A percentile compares a stretch with the other conserved stretches of the same genome.
phyloP scores from a whole-genome alignment of 139 green algal genomes.

The Picochlorum sp. region DNA sequence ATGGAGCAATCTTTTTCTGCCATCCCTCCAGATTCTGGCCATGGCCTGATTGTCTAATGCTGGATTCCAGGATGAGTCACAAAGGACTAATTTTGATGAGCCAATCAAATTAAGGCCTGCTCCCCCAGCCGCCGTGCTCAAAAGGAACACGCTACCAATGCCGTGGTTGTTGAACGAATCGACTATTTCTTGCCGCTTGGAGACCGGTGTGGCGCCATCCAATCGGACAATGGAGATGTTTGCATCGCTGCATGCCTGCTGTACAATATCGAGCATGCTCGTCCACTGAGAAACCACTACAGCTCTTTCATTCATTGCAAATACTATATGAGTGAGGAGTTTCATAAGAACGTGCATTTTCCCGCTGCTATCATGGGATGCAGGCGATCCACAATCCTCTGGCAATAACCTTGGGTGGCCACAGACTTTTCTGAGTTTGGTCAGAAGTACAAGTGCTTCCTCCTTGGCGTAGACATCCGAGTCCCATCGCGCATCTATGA shows the following conservation, averaged over 20 bases:
- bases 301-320: conserved; percentile 22
- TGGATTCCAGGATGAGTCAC: conserved; percentile 67
- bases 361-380: conserved; percentile 6
- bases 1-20: conserved; percentile 68
- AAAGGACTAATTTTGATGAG: conserved; percentile 59
- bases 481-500: conserved; percentile 33
- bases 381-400: not conserved
- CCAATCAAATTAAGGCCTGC: conserved; percentile 84
- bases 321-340: conserved; percentile 40
- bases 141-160: conserved; percentile 63
- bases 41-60: conserved; percentile 62
- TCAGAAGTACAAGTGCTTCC: conserved; percentile 46
- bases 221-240: conserved; percentile 48
- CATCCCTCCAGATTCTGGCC: conserved; percentile 75
- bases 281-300: conserved; percentile 70
- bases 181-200: conserved; percentile 59
- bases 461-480: conserved; percentile 22
- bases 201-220: conserved; percentile 54
- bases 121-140: conserved; percentile 75
- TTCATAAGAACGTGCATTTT: conserved; percentile 54
- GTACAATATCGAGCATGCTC: conserved; percentile 54
- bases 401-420: conserved; percentile 61
- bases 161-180: conserved; percentile 62
- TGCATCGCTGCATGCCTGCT: conserved; percentile 17
- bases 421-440: conserved; percentile 56